These are phyloP conservation scores for Chrysoporthe austroafricana DNA, from an alignment of 2,329 filamentous ascomycete species.

Conservation along the genomic window DNA sequence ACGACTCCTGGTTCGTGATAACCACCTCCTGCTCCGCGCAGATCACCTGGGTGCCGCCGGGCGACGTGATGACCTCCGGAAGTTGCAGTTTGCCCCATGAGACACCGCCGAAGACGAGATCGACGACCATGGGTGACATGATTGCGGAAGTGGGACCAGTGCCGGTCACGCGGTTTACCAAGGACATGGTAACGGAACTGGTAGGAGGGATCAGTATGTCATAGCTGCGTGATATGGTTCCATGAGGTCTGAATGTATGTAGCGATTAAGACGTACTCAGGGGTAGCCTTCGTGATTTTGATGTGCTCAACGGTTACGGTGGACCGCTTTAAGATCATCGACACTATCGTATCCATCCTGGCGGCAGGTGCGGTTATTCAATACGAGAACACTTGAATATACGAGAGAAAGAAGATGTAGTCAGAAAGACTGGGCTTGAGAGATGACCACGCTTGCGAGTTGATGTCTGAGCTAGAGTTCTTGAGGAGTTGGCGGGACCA, in stretches of 20 bases:
- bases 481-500: no score
- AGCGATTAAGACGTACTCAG: constrained; percentile 35
- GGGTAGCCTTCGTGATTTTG: constrained; percentile 37
- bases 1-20: constrained; percentile 37
- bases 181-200: constrained; percentile 36
- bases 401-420: not conserved
- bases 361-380: not conserved
- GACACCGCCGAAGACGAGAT: constrained; percentile 37
- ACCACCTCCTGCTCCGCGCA: constrained; percentile 35
- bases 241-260: not conserved
- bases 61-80: constrained; percentile 36
- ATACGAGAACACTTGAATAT: no score
- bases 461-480: not conserved
- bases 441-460: not conserved
- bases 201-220: constrained; percentile 12
- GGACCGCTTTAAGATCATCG: constrained; percentile 36
- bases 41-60: constrained; percentile 36
- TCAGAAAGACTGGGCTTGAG: no score
- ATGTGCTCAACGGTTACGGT: constrained; percentile 37
- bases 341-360: constrained; percentile 36
- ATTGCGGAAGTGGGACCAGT: constrained; percentile 39
- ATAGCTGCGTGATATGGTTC: not conserved
- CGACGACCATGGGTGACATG: constrained; percentile 36
- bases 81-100: constrained; percentile 38
- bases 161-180: constrained; percentile 38